Conservation (phyloP, 257 asterid genomes). For the Agastache rugosa region DNA sequence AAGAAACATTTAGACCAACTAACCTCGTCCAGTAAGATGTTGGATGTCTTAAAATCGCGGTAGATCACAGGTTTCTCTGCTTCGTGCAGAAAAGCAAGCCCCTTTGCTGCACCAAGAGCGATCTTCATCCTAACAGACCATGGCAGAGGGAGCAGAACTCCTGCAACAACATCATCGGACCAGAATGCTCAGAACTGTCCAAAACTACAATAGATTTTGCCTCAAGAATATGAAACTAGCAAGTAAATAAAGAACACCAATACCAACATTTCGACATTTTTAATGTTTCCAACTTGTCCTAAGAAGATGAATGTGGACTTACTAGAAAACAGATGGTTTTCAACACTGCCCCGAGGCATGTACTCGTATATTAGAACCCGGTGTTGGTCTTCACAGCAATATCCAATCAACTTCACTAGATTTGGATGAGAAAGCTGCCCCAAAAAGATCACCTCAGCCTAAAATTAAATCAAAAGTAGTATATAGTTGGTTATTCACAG, state of each 20-base stretch:
- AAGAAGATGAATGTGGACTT: constrained; percentile 30
- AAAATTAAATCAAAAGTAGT: background rate
- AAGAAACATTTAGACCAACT: background rate
- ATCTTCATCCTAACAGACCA: constrained; percentile 93
- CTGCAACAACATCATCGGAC: constrained; percentile 38
- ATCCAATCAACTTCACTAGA: constrained; percentile 77
- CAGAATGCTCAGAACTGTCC: background rate
- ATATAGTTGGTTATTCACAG: no score
- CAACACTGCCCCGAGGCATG: constrained; percentile 79
- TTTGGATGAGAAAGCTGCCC: constrained; percentile 92
- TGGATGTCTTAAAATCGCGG: constrained; percentile 91
- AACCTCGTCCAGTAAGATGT: constrained; percentile 78
- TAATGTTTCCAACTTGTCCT: background rate
- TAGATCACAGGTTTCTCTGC: constrained; percentile 93
- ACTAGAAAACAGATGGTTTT: constrained; percentile 78
- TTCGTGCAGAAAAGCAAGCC: constrained; percentile 89
- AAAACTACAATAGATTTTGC: background rate
- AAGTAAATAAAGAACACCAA: background rate
- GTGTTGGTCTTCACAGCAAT: constrained; percentile 78
- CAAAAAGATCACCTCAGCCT: constrained; percentile 82
- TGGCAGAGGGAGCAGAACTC: constrained; percentile 85
- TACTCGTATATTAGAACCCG: constrained; percentile 77
- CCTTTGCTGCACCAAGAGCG: constrained; percentile 87
- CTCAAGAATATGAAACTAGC: background rate
- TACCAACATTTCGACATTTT: background rate